A percentile compares a stretch with the other conserved stretches of the same genome.
phyloP scores from a whole-genome alignment of 2,329 filamentous ascomycete genomes.

The Acarospora socialis region DNA sequence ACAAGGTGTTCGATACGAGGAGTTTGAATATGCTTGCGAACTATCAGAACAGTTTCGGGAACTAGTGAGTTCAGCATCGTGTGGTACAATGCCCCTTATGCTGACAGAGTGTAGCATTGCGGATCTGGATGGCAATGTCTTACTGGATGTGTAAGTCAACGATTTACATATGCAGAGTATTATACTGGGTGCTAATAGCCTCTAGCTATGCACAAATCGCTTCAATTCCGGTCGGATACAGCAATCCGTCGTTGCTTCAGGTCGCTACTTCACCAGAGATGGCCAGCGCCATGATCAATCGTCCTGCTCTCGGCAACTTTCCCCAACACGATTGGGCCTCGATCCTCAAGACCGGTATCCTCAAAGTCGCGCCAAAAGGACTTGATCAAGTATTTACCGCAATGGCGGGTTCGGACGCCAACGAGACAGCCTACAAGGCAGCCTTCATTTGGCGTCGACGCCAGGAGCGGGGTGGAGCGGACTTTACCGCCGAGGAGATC shows the following conservation, averaged over 20 bases:
- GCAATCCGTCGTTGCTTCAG: constrained; percentile 61
- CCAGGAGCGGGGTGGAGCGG: constrained; percentile 60
- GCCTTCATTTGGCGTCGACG: constrained; percentile 88
- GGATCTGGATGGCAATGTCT: constrained; percentile 36
- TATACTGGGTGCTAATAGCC: background rate
- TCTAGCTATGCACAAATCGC: constrained; percentile 75
- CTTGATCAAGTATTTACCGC: constrained; percentile 82
- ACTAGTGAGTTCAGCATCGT: constrained; percentile 42
- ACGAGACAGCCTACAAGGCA: constrained; percentile 89
- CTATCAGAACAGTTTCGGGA: constrained; percentile 60
- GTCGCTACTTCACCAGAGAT: constrained; percentile 65
- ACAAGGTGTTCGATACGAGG: constrained; percentile 71
- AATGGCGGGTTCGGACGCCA: constrained; percentile 79
- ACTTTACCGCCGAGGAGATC: constrained; percentile 66
- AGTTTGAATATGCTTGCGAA: constrained; percentile 73
- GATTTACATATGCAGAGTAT: background rate
- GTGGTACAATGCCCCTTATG: background rate
- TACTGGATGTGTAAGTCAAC: constrained; percentile 34
- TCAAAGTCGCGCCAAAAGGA: constrained; percentile 70
- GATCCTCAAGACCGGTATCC: constrained; percentile 64
- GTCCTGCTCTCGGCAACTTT: constrained; percentile 82
- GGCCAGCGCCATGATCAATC: constrained; percentile 68
- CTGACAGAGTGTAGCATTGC: constrained; percentile 26
- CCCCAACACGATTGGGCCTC: constrained; percentile 71
- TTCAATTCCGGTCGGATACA: constrained; percentile 84